Evolutionary conservation across 139 green algal species (phyloP), one percentile per base, ranked within the genome.

Genomic region (Eudorina sp.): DNA sequence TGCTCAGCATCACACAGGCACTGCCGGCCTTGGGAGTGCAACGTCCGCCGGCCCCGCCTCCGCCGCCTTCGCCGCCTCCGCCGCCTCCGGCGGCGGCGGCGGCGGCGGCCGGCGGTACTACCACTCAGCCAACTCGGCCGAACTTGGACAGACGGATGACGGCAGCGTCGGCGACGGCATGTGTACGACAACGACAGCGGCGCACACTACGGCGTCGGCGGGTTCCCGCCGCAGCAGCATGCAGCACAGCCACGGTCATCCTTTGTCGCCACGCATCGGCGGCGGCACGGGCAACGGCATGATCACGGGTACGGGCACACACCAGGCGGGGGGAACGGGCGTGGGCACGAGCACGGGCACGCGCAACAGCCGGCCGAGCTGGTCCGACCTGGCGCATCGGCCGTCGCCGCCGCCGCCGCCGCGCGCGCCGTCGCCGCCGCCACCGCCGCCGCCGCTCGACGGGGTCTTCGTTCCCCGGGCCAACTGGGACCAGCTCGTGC

Each of bases 401-500:
- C 18, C 48, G 25, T 6, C 31, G 29, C 40, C 48, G 48, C 8
- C 27, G 13, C 45, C 41, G 73, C 27, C 25, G 27, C 19, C 14
- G 31, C 58, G 41, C 27, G 62, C 80, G 19, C 81, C 5, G 31
- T 16, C 79, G 79, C 41, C 41, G 29, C 60, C n/a, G 64, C 81
- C 46, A 31, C 64, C 46, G 64, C 62, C 62, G 45, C 64, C 64
- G 45, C 81, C 62, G 9, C 64, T 64, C 3, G 81, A 87, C 29
- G 64, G 62, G 4, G 64, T 87, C 43, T 78, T 87, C 31, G 81
- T 87, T 43, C 81, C 62, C 13, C 31, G 45, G 64, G 81, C 29
- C 9, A n/a, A 62, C 1, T 87, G 81, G 81, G 53, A 87, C 31
- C 8, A 78, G 64, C 81, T 87, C 43, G 5, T 87, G 31, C 45